phyloP scores from a whole-genome alignment of 768 basidiomycete genomes.

The Russula olivacea region DNA sequence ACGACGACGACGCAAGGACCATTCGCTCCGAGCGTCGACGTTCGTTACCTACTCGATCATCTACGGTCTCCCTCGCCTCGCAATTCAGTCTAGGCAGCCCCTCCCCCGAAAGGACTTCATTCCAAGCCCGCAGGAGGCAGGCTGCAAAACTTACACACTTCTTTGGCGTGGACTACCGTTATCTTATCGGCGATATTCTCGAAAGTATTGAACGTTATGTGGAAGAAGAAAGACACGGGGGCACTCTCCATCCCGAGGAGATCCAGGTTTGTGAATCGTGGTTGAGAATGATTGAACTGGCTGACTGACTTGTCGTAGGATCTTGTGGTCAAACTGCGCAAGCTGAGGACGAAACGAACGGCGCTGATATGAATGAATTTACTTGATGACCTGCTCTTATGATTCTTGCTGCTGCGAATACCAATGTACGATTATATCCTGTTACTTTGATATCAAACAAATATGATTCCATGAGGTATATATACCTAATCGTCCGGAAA shows the following conservation, averaged over 20 bases:
- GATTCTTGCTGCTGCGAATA: constrained; percentile 26
- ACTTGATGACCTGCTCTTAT: constrained; percentile 19
- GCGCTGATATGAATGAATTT: constrained; percentile 25
- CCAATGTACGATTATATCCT: constrained; percentile 17
- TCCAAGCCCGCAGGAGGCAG: constrained; percentile 64
- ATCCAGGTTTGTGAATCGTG: constrained; percentile 50
- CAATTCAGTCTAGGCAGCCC: constrained; percentile 39
- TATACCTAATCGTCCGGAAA: constrained; percentile 6
- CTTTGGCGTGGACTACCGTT: constrained; percentile 82
- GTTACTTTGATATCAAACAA: constrained; percentile 10
- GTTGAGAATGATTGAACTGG: not conserved
- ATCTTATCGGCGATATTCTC: constrained; percentile 68
- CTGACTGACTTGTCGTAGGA: constrained; percentile 27
- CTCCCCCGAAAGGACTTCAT: constrained; percentile 45
- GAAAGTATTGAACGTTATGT: constrained; percentile 76
- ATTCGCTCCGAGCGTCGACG: constrained; percentile 28
- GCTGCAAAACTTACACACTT: constrained; percentile 84
- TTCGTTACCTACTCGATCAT: constrained; percentile 62
- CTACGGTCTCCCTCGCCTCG: constrained; percentile 53
- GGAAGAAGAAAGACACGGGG: constrained; percentile 59
- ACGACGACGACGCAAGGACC: constrained; percentile 10
- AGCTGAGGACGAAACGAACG: constrained; percentile 47
- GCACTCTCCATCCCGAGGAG: constrained; percentile 61
- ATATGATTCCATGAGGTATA: constrained; percentile 9
- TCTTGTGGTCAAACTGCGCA: constrained; percentile 45